Conservation (phyloP, 352 stramenopile genomes). For the Pythium sp. region DNA sequence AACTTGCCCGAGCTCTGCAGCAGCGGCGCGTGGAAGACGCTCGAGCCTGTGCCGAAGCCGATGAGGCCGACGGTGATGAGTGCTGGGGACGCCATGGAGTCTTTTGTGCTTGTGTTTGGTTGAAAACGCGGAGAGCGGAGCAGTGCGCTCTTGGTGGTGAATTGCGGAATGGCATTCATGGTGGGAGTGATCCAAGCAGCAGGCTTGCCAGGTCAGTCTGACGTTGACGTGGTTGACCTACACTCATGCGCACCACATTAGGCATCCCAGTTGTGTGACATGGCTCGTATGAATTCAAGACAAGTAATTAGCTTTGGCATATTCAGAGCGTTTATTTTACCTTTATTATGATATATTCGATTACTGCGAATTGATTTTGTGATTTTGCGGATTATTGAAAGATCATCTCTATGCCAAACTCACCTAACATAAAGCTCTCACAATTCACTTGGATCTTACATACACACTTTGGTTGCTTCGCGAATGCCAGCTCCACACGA, state of each 20-base stretch:
- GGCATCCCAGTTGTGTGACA: neutral
- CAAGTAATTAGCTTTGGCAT: neutral
- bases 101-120: neutral
- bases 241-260: neutral
- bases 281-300: neutral
- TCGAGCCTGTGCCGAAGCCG: conserved; percentile 67
- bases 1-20: conserved; percentile 58
- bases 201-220: neutral
- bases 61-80: conserved; percentile 63
- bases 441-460: too few species aligned
- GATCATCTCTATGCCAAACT: neutral
- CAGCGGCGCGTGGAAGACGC: conserved; percentile 72
- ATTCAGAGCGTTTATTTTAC: neutral
- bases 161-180: conserved; percentile 3
- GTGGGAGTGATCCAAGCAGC: conserved; percentile 1
- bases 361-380: neutral
- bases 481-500: too few species aligned
- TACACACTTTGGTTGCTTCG: too few species aligned
- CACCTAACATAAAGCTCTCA: neutral
- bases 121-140: neutral
- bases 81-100: neutral
- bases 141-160: neutral
- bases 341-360: neutral
- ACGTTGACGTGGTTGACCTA: neutral
- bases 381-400: neutral